Percentiles rank a stretch among this genome's conserved stretches.
These are phyloP conservation scores for Hypericum perforatum DNA, from an alignment of 345 rosid species.

Conservation along the genomic window DNA sequence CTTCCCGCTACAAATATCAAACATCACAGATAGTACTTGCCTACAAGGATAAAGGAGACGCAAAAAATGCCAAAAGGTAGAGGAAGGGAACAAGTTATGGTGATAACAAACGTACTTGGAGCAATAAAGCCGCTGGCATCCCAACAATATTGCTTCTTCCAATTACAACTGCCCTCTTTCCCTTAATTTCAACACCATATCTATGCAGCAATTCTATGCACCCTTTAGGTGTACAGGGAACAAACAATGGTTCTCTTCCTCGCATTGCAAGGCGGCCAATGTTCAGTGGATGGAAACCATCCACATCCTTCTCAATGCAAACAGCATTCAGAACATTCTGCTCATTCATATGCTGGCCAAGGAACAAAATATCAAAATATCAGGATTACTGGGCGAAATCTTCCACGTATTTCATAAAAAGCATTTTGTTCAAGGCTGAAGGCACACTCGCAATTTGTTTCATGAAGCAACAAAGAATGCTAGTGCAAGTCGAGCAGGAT, in stretches of 20 bases:
- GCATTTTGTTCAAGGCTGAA: too few relatives aligned
- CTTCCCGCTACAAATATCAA: conserved; percentile 49
- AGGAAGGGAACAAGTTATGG: background rate
- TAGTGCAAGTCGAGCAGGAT: background rate
- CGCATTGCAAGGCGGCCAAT: conserved; percentile 82
- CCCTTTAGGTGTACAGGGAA: conserved; percentile 89
- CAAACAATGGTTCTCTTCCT: conserved; percentile 72
- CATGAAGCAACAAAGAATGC: background rate
- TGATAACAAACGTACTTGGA: conserved; percentile 40
- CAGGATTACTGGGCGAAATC: too few relatives aligned
- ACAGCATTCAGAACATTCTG: conserved; percentile 64
- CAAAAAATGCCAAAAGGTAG: background rate
- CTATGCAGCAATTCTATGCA: conserved; percentile 83
- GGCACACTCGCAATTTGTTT: too few relatives aligned
- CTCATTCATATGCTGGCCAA: conserved; percentile 67
- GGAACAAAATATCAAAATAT: conserved; percentile 3
- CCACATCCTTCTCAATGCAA: conserved; percentile 75
- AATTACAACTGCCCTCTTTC: conserved; percentile 72
- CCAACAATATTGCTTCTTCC: conserved; percentile 96
- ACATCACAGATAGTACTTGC: too few relatives aligned
- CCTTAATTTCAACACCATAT: conserved; percentile 60
- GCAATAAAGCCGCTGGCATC: conserved; percentile 81
- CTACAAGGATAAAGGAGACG: too few relatives aligned
- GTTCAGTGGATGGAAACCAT: conserved; percentile 80
- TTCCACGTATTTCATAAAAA: too few relatives aligned